Conservation (phyloP, 768 basidiomycete genomes). For the Psilocybe cyanescens region DNA sequence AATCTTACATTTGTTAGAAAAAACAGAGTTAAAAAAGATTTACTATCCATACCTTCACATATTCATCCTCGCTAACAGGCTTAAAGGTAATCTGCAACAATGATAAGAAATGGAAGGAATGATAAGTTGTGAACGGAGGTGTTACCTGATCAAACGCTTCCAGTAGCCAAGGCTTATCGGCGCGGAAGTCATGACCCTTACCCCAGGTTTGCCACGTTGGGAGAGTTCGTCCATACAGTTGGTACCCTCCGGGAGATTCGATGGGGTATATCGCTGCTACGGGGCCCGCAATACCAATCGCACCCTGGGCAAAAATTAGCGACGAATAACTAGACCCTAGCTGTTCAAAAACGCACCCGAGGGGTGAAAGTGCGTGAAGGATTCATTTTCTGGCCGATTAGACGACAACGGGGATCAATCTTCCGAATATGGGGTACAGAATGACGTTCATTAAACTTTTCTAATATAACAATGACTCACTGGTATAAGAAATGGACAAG, state of each 20-base stretch:
- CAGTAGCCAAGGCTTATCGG: conserved; percentile 61
- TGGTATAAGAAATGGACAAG: conserved; percentile 65
- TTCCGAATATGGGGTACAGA: conserved; percentile 19
- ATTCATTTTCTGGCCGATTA: conserved; percentile 77
- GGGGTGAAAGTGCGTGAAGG: conserved; percentile 71
- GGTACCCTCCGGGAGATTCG: conserved; percentile 69
- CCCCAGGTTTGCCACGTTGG: conserved; percentile 72
- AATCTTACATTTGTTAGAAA: conserved; percentile 33
- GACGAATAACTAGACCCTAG: neutral
- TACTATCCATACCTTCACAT: conserved; percentile 42
- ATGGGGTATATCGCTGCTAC: conserved; percentile 70
- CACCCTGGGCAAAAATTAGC: conserved; percentile 43
- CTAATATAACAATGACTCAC: conserved; percentile 32
- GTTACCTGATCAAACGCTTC: conserved; percentile 63
- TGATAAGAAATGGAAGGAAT: neutral
- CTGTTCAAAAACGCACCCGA: conserved; percentile 38
- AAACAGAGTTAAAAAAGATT: too few species aligned
- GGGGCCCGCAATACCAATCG: conserved; percentile 71
- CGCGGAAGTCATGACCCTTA: conserved; percentile 46
- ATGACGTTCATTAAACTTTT: neutral
- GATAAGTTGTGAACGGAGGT: neutral
- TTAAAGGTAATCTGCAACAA: conserved; percentile 53
- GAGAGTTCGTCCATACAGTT: conserved; percentile 64
- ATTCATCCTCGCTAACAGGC: conserved; percentile 48
- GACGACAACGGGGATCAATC: conserved; percentile 60